A percentile compares a stretch with the other conserved stretches of the same genome.
Conservation (phyloP, 1,284 basidiomycete genomes). For the Apiotrichum veenhuisii region DNA sequence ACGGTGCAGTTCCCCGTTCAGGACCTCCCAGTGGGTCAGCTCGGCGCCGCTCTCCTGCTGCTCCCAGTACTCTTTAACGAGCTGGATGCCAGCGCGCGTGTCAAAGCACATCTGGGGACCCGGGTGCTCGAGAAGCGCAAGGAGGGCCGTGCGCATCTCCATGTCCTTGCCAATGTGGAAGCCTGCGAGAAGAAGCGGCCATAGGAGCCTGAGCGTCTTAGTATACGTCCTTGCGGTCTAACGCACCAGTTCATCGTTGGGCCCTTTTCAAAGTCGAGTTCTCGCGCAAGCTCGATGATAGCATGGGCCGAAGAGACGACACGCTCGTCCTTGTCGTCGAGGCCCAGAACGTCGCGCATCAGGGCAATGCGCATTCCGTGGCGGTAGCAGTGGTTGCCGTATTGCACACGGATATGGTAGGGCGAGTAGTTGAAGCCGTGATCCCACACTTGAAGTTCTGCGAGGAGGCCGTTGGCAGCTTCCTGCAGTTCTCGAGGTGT, state of each 20-base stretch:
- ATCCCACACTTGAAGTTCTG: conserved; percentile 40
- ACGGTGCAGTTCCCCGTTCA: conserved; percentile 8
- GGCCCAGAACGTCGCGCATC: conserved; percentile 37
- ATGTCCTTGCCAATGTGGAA: conserved; percentile 35
- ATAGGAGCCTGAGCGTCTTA: conserved; percentile 34
- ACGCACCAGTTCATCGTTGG: conserved; percentile 38
- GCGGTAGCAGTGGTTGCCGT: conserved; percentile 41
- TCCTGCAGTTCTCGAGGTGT: conserved; percentile 22
- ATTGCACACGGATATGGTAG: conserved; percentile 38
- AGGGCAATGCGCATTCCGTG: conserved; percentile 39
- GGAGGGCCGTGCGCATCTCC: conserved; percentile 27
- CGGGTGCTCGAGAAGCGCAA: conserved; percentile 35
- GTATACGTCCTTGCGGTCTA: neutral
- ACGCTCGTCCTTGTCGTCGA: conserved; percentile 30
- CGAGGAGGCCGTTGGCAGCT: conserved; percentile 33
- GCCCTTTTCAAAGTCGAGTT: conserved; percentile 26
- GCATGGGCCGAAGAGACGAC: conserved; percentile 28
- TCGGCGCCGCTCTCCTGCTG: conserved; percentile 19
- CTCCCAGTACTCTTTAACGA: conserved; percentile 30
- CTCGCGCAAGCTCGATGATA: conserved; percentile 41
- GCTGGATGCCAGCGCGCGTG: conserved; percentile 25
- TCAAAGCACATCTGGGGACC: conserved; percentile 44
- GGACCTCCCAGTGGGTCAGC: conserved; percentile 18
- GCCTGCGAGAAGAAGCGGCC: conserved; percentile 43
- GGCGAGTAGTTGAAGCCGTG: conserved; percentile 38